These are phyloP conservation scores for Endothia cerciana DNA, from an alignment of 2,329 filamentous ascomycete species.

Conservation along the genomic window DNA sequence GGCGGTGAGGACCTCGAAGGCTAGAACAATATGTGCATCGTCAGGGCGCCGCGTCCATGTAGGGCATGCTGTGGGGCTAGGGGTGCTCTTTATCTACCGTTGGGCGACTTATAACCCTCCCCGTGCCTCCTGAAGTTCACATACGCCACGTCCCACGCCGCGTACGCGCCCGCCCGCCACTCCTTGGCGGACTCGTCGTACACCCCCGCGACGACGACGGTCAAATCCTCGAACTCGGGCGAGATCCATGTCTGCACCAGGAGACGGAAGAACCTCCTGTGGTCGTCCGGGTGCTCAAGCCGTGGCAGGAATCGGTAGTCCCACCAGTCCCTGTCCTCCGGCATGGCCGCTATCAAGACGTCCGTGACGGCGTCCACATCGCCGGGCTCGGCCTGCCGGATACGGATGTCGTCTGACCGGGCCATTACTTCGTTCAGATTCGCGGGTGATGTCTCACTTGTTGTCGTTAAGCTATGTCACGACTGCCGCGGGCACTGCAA, in stretches of 20 bases:
- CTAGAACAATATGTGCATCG: background rate
- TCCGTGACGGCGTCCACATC: conserved; percentile 18
- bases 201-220: conserved; percentile 12
- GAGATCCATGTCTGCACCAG: conserved; percentile 14
- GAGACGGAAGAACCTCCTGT: conserved; percentile 12
- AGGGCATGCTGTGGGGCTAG: background rate
- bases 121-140: conserved; percentile 14
- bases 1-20: background rate
- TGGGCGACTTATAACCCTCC: conserved; percentile 2
- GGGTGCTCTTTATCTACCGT: background rate
- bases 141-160: conserved; percentile 20
- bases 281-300: conserved; percentile 12
- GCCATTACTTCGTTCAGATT: background rate
- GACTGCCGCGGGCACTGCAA: background rate
- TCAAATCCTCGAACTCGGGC: conserved; percentile 8
- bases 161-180: conserved; percentile 9
- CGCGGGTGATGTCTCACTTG: background rate
- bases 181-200: background rate
- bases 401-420: background rate
- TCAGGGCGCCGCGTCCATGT: background rate
- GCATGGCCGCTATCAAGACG: conserved; percentile 20
- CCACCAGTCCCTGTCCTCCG: conserved; percentile 15
- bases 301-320: conserved; percentile 19
- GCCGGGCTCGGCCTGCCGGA: conserved; percentile 15
- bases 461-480: background rate